Evolutionary conservation across 2,329 filamentous ascomycete genomes (phyloP).

Genomic region (Clarireedia monteithiana): DNA sequence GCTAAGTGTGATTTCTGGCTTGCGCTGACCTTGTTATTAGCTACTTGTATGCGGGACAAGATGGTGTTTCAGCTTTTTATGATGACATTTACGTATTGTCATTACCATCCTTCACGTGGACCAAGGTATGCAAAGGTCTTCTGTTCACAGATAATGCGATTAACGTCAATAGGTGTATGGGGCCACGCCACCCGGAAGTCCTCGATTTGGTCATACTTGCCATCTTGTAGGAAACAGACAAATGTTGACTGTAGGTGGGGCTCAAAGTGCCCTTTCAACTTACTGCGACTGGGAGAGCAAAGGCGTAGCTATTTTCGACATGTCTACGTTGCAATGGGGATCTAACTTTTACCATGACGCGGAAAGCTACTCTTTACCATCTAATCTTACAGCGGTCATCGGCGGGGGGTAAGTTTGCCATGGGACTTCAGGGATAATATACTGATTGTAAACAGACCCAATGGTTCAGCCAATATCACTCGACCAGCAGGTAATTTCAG

Average conservation of each 20-base stretch:
- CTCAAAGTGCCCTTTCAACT: conserved; percentile 1
- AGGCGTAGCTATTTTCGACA: conserved; percentile 29
- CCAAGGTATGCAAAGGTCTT: conserved; percentile 13
- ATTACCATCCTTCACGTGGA: conserved; percentile 39
- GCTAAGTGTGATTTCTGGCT: background rate
- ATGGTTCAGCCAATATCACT: background rate
- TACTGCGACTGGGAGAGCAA: conserved; percentile 29
- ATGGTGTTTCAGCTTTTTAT: conserved; percentile 27
- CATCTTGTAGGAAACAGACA: conserved; percentile 32
- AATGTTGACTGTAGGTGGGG: conserved; percentile 36
- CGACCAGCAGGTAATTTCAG: background rate
- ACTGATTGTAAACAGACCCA: background rate
- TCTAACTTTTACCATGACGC: conserved; percentile 25
- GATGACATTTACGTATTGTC: conserved; percentile 40
- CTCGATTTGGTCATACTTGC: conserved; percentile 36
- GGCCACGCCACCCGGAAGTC: conserved; percentile 23
- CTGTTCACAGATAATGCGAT: background rate
- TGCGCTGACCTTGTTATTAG: conserved; percentile 8
- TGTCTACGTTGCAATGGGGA: conserved; percentile 27
- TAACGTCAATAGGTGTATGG: conserved; percentile 25
- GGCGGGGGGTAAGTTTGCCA: conserved; percentile 23
- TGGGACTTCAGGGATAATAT: no score
- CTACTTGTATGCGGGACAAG: conserved; percentile 41
- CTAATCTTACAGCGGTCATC: conserved; percentile 20
- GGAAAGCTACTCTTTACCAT: conserved; percentile 24